These are phyloP conservation scores for Gnomoniopsis sp. DNA, from an alignment of 2,329 filamentous ascomycete species.

Conservation along the genomic window DNA sequence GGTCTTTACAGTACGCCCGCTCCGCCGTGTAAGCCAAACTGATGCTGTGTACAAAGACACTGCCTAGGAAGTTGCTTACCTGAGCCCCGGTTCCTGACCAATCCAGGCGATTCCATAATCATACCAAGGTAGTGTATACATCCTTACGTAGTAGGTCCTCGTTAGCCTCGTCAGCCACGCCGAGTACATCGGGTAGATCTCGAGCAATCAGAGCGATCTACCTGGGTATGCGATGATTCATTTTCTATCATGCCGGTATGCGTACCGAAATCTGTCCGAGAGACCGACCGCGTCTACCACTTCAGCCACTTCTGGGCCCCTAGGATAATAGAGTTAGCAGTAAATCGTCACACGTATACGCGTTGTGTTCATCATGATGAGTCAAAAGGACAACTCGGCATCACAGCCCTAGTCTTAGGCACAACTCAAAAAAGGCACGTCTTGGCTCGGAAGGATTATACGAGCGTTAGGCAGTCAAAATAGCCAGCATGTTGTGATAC, in stretches of 20 bases:
- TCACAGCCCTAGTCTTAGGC: background rate
- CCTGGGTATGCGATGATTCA: slow-evolving; percentile 8
- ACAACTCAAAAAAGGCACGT: background rate
- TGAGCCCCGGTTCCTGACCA: slow-evolving; percentile 6
- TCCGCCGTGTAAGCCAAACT: background rate
- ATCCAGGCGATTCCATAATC: slow-evolving; percentile 5
- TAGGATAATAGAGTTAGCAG: background rate
- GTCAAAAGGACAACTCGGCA: slow-evolving; percentile 1
- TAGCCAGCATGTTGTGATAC: too few relatives aligned
- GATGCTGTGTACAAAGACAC: background rate
- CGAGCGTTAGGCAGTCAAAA: too few relatives aligned
- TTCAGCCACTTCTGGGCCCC: background rate
- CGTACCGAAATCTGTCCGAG: background rate
- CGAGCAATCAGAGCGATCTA: background rate
- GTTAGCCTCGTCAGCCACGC: background rate
- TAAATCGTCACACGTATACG: background rate
- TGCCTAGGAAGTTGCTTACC: background rate
- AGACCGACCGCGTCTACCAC: background rate
- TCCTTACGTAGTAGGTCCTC: background rate
- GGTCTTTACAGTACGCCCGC: slow-evolving; percentile 2
- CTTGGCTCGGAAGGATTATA: too few relatives aligned
- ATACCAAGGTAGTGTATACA: too few relatives aligned
- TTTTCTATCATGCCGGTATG: background rate
- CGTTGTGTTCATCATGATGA: background rate
- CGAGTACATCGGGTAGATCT: background rate